phyloP scores from a whole-genome alignment of 257 asterid genomes.

The Cordia subcordata region DNA sequence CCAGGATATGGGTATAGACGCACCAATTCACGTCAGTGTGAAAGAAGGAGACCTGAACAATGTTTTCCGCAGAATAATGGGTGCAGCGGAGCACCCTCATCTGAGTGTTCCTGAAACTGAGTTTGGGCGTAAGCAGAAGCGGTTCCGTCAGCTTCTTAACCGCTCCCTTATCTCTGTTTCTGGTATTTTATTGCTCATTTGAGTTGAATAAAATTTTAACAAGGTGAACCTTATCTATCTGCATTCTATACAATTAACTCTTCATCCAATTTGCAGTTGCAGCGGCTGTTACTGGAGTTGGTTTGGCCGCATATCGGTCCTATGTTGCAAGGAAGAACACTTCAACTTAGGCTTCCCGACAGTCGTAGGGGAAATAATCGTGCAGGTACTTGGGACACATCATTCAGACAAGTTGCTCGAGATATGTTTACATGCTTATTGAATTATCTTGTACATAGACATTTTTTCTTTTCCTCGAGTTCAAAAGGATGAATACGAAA shows the following conservation, averaged over 20 bases:
- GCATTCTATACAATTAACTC: conserved; percentile 1
- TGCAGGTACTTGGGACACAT: too few species aligned
- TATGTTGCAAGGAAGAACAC: conserved; percentile 75
- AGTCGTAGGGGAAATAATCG: too few species aligned
- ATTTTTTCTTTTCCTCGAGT: too few species aligned
- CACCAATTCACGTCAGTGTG: conserved; percentile 76
- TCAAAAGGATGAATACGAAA: neutral
- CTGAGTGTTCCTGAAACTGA: conserved; percentile 87
- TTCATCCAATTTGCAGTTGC: conserved; percentile 55
- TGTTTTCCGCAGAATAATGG: conserved; percentile 70
- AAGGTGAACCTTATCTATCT: neutral
- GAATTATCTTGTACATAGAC: neutral
- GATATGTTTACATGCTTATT: too few species aligned
- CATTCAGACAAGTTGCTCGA: too few species aligned
- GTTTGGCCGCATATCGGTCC: conserved; percentile 74
- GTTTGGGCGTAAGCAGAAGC: conserved; percentile 63
- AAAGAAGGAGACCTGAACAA: conserved; percentile 77
- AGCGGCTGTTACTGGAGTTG: conserved; percentile 78
- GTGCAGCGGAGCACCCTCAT: conserved; percentile 86
- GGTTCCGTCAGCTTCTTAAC: conserved; percentile 50
- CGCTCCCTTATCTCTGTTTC: conserved; percentile 64
- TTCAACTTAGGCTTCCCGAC: conserved; percentile 38
- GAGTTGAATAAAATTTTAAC: neutral
- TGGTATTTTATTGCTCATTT: conserved; percentile 35
- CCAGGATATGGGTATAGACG: conserved; percentile 76